Evolutionary conservation across 2,329 filamentous ascomycete genomes (phyloP).

Genomic region (Grosmannia penicillata): DNA sequence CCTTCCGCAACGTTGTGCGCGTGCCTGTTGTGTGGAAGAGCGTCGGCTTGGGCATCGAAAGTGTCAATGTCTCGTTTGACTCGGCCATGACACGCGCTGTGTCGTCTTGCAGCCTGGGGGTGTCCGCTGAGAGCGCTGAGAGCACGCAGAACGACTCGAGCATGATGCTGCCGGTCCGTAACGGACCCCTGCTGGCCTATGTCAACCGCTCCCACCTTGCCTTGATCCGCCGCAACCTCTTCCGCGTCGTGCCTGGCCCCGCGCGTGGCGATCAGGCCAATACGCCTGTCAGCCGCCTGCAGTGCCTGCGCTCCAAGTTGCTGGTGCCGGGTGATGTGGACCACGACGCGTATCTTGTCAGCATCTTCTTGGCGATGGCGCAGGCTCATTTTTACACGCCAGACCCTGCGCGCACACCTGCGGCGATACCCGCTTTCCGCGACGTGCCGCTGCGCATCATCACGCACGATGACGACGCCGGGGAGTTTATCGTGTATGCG

Average conservation of each 20-base stretch:
- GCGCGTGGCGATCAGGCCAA: conserved; percentile 22
- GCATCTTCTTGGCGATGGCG: conserved; percentile 40
- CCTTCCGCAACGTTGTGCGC: conserved; percentile 29
- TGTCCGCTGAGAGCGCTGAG: too few relatives aligned
- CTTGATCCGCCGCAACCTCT: conserved; percentile 30
- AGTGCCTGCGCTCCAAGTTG: conserved; percentile 29
- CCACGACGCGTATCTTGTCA: conserved; percentile 37
- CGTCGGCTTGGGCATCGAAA: conserved; percentile 16
- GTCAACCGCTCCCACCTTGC: conserved; percentile 31
- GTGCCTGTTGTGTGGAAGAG: conserved; percentile 35
- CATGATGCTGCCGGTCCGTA: too few relatives aligned
- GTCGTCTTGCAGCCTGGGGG: conserved; percentile 16
- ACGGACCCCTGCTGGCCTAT: conserved; percentile 27
- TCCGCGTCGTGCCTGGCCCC: conserved; percentile 27
- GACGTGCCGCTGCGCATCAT: conserved; percentile 36
- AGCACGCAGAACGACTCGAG: conserved; percentile 4
- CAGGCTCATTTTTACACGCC: conserved; percentile 35
- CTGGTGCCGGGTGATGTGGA: conserved; percentile 32
- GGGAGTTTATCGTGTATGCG: conserved; percentile 39
- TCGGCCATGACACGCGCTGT: conserved; percentile 19
- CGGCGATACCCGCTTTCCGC: conserved; percentile 16
- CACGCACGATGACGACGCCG: conserved; percentile 31
- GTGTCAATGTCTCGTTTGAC: conserved; percentile 18
- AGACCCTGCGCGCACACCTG: conserved; percentile 3
- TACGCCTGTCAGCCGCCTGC: conserved; percentile 30